Conservation (phyloP, 768 basidiomycete genomes). For the Heimioporus sp. region DNA sequence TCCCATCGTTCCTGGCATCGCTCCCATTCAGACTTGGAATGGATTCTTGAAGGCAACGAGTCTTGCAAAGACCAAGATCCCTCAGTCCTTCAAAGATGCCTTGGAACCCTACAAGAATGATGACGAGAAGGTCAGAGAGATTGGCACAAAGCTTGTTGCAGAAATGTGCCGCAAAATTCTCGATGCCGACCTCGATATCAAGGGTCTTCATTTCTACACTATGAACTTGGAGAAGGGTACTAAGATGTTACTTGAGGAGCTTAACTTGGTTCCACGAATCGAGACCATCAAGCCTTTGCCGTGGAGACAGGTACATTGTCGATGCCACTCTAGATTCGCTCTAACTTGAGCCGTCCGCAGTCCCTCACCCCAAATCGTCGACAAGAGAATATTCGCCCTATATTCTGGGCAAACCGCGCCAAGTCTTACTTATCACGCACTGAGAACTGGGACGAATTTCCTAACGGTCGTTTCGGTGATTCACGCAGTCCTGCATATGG, state of each 20-base stretch:
- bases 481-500: constrained; percentile 97
- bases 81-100: constrained; percentile 68
- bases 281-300: constrained; percentile 95
- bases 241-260: constrained; percentile 90
- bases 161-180: constrained; percentile 92
- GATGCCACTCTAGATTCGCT: not conserved
- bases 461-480: constrained; percentile 98
- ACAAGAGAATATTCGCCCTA: constrained; percentile 90
- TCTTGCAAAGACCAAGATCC: constrained; percentile 77
- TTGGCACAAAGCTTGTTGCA: constrained; percentile 93
- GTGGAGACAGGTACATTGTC: constrained; percentile 80
- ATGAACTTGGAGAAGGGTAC: constrained; percentile 97
- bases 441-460: constrained; percentile 99
- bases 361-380: constrained; percentile 91
- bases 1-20: constrained; percentile 91
- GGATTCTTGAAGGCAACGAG: constrained; percentile 84
- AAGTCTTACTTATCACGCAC: constrained; percentile 95
- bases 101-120: constrained; percentile 88
- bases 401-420: constrained; percentile 98
- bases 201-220: constrained; percentile 93
- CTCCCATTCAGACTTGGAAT: constrained; percentile 95
- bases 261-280: constrained; percentile 81
- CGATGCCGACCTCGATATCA: constrained; percentile 74
- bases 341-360: constrained; percentile 35
- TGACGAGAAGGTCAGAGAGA: constrained; percentile 88